Conservation (phyloP, 2,329 filamentous ascomycete species). For the Cladosporium sp. region DNA sequence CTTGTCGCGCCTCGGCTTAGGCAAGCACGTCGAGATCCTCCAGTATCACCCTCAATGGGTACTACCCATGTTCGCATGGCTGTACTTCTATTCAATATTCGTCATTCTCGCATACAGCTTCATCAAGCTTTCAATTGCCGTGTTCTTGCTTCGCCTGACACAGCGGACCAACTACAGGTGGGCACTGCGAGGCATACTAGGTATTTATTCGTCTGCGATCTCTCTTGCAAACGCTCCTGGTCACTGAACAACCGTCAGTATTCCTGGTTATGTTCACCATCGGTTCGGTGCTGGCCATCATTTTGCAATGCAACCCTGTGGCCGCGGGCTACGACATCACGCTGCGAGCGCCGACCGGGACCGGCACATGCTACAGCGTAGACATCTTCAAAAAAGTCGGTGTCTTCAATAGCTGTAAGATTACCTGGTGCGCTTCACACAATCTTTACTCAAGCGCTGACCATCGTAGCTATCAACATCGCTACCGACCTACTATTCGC, state of each 20-base stretch:
- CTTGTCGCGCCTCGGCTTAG: neutral
- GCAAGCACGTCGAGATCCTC: constrained; percentile 1
- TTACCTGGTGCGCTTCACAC: too few species aligned
- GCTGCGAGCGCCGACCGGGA: neutral
- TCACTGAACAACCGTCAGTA: neutral
- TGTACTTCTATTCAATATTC: constrained; percentile 4
- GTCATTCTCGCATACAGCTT: constrained; percentile 11
- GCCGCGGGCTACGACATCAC: constrained; percentile 8
- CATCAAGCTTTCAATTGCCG: constrained; percentile 11
- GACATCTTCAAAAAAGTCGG: constrained; percentile 11
- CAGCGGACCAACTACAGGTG: constrained; percentile 1
- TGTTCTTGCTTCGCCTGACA: constrained; percentile 5
- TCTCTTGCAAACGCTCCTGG: neutral
- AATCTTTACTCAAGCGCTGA: neutral
- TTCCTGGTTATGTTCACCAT: constrained; percentile 1
- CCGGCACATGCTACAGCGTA: neutral
- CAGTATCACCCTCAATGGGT: constrained; percentile 7
- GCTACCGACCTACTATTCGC: constrained; percentile 47
- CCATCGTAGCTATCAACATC: constrained; percentile 41
- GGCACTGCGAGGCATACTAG: constrained; percentile 1
- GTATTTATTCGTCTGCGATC: neutral
- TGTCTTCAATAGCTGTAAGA: constrained; percentile 11
- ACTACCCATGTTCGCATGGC: neutral
- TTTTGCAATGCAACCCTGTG: constrained; percentile 10
- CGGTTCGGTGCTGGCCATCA: neutral